phyloP scores from a whole-genome alignment of 1,284 basidiomycete genomes.

The Malassezia vespertilionis region DNA sequence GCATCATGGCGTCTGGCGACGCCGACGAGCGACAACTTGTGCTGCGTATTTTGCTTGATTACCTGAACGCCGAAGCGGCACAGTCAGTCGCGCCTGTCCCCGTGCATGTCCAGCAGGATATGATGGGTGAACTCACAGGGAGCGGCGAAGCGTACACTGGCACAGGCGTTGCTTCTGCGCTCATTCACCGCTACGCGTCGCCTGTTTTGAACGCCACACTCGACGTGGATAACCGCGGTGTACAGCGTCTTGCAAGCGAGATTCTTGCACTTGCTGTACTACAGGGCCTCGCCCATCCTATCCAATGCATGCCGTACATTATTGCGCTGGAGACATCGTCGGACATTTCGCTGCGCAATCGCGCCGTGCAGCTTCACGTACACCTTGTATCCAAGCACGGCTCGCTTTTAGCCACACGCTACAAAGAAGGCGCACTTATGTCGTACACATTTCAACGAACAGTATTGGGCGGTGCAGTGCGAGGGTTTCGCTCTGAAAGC shows the following conservation, averaged over 20 bases:
- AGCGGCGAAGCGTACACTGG: constrained; percentile 89
- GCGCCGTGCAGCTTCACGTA: constrained; percentile 69
- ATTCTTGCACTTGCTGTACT: constrained; percentile 82
- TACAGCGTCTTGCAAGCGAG: constrained; percentile 76
- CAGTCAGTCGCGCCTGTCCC: constrained; percentile 47
- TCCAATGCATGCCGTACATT: constrained; percentile 82
- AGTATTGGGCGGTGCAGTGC: constrained; percentile 19
- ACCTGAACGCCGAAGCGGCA: constrained; percentile 23
- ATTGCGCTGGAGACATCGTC: constrained; percentile 82
- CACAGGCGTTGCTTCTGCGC: constrained; percentile 86
- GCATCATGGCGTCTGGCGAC: constrained; percentile 62
- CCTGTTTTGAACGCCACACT: constrained; percentile 70
- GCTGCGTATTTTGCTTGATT: constrained; percentile 74
- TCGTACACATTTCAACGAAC: constrained; percentile 84
- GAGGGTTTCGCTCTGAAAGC: constrained; percentile 48
- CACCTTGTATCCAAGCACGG: constrained; percentile 78
- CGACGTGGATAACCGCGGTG: constrained; percentile 38
- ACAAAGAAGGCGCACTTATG: constrained; percentile 63
- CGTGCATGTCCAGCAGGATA: constrained; percentile 51
- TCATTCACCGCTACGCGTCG: constrained; percentile 80
- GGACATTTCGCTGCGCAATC: constrained; percentile 56
- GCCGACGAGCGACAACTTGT: constrained; percentile 63
- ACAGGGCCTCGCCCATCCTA: constrained; percentile 87
- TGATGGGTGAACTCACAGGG: constrained; percentile 75
- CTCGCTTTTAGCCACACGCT: constrained; percentile 74